phyloP scores from a whole-genome alignment of 345 rosid species.

The Melastoma malabathricum region DNA sequence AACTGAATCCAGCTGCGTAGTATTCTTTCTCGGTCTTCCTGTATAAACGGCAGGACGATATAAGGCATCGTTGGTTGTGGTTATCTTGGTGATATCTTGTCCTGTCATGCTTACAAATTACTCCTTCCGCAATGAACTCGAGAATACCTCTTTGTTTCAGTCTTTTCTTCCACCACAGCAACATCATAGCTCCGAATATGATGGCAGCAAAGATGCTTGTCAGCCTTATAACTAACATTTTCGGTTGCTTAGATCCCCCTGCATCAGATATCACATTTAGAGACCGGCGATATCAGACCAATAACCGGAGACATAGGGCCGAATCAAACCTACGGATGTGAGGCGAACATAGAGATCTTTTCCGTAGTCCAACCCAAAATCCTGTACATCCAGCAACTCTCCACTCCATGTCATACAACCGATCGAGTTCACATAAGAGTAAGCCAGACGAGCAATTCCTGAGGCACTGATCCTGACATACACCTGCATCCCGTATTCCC shows the following conservation, averaged over 20 bases:
- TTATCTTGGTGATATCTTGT: background rate
- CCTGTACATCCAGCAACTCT: slow-evolving; percentile 4
- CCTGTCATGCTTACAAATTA: too few species aligned
- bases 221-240: background rate
- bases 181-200: background rate
- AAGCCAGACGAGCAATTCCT: slow-evolving; percentile 9
- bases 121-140: too few species aligned
- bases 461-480: slow-evolving; percentile 12
- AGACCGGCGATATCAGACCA: background rate
- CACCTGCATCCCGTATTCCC: background rate
- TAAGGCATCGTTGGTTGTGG: too few species aligned
- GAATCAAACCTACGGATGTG: background rate
- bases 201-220: background rate
- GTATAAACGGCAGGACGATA: background rate
- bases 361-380: background rate
- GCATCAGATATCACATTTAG: too few species aligned
- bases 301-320: background rate
- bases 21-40: background rate
- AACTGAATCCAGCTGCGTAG: background rate
- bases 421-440: background rate
- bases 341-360: slow-evolving; percentile 7
- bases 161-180: background rate
- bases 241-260: background rate
- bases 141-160: background rate
- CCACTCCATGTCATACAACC: slow-evolving; percentile 5